A percentile compares a stretch with the other conserved stretches of the same genome.
Conservation (phyloP, 306 rosid genomes). For the Vigna trinervia region DNA sequence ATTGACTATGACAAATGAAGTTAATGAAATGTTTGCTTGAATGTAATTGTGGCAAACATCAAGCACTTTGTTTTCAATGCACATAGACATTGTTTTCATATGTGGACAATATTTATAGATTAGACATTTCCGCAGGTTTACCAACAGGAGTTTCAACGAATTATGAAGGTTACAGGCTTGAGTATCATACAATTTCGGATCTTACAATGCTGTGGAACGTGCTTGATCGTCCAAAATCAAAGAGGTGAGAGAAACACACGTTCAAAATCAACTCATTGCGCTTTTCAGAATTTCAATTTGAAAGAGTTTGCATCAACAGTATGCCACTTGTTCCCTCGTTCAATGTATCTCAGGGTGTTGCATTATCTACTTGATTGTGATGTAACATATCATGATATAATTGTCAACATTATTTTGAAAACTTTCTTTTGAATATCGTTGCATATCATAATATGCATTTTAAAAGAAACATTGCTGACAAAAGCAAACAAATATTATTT, state of each 20-base stretch:
- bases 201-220: background rate
- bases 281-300: conserved; percentile 4
- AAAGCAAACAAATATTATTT: background rate
- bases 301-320: conserved; percentile 5
- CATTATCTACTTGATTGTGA: conserved; percentile 7
- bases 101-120: background rate
- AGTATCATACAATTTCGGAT: background rate
- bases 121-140: background rate
- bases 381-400: background rate
- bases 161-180: background rate
- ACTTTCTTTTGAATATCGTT: background rate
- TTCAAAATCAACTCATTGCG: background rate
- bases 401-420: background rate
- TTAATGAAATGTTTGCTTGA: conserved; percentile 4
- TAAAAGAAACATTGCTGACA: background rate
- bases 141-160: background rate
- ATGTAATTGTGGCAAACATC: conserved; percentile 1
- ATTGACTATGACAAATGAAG: background rate
- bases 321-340: background rate
- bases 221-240: background rate
- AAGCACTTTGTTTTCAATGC: conserved; percentile 4
- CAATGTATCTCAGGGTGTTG: conserved; percentile 2
- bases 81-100: background rate
- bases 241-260: background rate
- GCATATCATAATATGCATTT: background rate